These are phyloP conservation scores for Chlamydomonas sphaeroides DNA, from an alignment of 139 green algal species.

Conservation along the genomic window DNA sequence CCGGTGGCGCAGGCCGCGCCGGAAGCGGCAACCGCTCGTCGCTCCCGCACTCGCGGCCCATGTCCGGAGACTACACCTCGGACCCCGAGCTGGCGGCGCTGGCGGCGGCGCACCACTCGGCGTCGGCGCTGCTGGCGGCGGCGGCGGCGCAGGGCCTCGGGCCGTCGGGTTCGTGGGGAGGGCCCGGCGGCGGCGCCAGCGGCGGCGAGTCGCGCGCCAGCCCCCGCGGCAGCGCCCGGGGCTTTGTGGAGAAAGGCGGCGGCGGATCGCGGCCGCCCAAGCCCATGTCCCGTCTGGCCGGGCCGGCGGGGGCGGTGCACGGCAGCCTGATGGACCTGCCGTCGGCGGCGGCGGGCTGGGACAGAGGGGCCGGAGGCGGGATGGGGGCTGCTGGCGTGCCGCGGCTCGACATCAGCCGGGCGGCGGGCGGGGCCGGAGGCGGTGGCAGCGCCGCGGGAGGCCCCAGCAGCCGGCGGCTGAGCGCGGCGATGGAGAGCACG, in stretches of 20 bases:
- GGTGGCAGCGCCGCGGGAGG: too few species aligned
- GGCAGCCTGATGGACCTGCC: conserved; percentile 21
- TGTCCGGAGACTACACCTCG: background rate
- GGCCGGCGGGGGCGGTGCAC: background rate
- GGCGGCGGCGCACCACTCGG: background rate
- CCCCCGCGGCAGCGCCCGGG: too few species aligned
- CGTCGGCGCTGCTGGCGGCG: background rate
- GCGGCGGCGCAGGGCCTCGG: background rate
- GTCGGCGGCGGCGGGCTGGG: background rate
- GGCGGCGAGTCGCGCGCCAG: background rate
- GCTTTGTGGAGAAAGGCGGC: too few species aligned
- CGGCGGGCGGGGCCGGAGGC: background rate
- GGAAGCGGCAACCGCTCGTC: too few species aligned
- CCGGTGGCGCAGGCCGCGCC: too few species aligned
- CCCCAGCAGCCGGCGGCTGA: too few species aligned
- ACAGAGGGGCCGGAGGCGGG: background rate
- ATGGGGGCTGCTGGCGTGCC: too few species aligned
- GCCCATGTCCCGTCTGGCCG: conserved; percentile 4
- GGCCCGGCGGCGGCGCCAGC: too few species aligned
- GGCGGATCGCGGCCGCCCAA: conserved; percentile 12
- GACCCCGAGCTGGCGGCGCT: background rate
- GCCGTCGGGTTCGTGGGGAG: too few species aligned
- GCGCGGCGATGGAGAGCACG: background rate
- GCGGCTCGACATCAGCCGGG: background rate
- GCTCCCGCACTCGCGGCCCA: too few species aligned